phyloP scores from a whole-genome alignment of 1,284 basidiomycete species.

The Tilletia walkeri region DNA sequence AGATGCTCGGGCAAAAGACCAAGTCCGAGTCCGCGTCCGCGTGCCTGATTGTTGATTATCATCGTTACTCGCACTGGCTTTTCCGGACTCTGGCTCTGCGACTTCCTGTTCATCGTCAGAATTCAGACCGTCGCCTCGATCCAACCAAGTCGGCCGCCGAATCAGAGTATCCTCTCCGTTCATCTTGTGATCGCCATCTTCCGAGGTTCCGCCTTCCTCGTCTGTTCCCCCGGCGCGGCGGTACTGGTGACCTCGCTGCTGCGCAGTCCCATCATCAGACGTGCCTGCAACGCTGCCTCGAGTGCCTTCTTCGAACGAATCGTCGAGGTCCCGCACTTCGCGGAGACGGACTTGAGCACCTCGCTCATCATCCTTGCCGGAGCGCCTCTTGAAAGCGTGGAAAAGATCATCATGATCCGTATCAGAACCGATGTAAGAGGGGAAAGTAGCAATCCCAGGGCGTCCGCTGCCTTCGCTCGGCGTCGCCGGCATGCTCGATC shows the following conservation, averaged over 20 bases:
- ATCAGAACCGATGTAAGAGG: conserved; percentile 10
- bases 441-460: neutral
- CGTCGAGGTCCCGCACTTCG: neutral
- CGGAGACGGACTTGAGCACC: neutral
- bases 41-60: neutral
- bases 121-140: neutral
- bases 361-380: neutral
- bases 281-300: neutral
- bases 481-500: neutral
- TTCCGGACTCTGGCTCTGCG: neutral
- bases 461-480: neutral
- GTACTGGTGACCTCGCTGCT: no score
- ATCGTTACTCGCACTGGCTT: neutral
- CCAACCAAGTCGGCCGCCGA: neutral
- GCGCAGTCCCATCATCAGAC: neutral
- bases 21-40: neutral
- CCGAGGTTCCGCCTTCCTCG: conserved; percentile 9
- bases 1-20: conserved; percentile 11
- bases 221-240: neutral
- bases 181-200: conserved; percentile 12
- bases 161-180: neutral
- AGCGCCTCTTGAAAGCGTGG: neutral
- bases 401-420: conserved; percentile 9
- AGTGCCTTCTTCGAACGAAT: neutral
- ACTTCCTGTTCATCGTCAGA: neutral